Base-by-base conservation (phyloP, 1,139 yeast species). In the Suhomyces taliae region DNA sequence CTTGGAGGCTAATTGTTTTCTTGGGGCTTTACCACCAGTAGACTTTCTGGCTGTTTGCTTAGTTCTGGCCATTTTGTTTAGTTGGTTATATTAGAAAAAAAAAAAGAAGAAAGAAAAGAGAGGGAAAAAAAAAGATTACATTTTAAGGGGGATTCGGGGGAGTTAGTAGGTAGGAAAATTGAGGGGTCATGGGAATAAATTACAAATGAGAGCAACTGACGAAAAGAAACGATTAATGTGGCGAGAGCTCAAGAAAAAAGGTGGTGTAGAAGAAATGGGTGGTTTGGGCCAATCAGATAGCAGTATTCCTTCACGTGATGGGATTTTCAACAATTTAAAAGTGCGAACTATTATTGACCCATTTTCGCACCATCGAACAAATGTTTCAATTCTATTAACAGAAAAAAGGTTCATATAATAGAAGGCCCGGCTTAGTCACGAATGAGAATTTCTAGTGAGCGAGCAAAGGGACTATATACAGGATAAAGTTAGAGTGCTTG, bases 1-100 rank as follows among this genome's bases (percentile, higher is more conserved):
- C 64, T 75, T 75, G 48, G 79, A 75, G 50, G 80, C 80, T 59
- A 75, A 72, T 63, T 75, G 80, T 64, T 75, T 75, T 74, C 80
- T 75, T 61, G 80, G 80, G 42, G 80, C 80, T 60, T 75, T 75
- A 64, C 80, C 80, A 63, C 80, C 80, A 51, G 80, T 75, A 44
- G 79, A 75, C 62, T 75, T 75, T 74, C 80, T 75, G 50, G 80
- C 80, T 49, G 80, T 75, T 69, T 75, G 80, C 61, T 75, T 75
- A 46, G 80, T 75, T 75, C 80, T 75, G 50, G 80, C 80, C 80
- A 75, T 75, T 41, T 44, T 62, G 43, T 33, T 34, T 11, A 7
- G 32, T 12, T 37, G 34, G 24, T 46, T n/a, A n/a, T n/a, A n/a
- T n/a, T n/a, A n/a, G n/a, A n/a, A n/a, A n/a, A 40, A 37, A 43